Percentiles rank a stretch among this genome's conserved stretches.
These are phyloP conservation scores for Lycium barbarum DNA, from an alignment of 257 asterid genomes.

Conservation along the genomic window DNA sequence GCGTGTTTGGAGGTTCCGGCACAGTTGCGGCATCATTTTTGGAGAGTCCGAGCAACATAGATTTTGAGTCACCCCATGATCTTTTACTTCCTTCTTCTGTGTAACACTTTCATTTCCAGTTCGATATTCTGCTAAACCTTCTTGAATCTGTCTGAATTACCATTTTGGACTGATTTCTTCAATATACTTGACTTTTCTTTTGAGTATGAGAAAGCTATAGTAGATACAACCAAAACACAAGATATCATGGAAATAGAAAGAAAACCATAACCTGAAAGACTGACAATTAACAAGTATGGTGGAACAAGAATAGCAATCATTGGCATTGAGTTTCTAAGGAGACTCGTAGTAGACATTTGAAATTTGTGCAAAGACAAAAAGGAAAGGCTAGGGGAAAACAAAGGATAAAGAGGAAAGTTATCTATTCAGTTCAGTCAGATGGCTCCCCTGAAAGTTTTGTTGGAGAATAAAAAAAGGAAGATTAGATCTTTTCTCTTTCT, in stretches of 20 bases:
- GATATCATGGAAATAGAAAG: slow-evolving; percentile 39
- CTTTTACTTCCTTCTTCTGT: too few relatives aligned
- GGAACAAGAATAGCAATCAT: slow-evolving; percentile 49
- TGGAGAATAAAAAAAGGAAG: background rate
- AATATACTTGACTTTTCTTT: slow-evolving; percentile 31
- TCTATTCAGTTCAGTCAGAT: slow-evolving; percentile 8
- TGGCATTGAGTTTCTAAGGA: slow-evolving; percentile 44
- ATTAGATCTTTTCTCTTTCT: too few relatives aligned
- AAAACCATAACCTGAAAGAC: slow-evolving; percentile 34
- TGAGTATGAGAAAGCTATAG: slow-evolving; percentile 39
- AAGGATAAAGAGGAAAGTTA: slow-evolving; percentile 1
- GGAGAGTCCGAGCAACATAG: too few relatives aligned
- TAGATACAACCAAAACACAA: slow-evolving; percentile 41
- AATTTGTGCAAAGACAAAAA: background rate
- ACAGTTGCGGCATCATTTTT: too few relatives aligned
- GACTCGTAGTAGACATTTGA: slow-evolving; percentile 45
- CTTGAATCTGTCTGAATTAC: too few relatives aligned
- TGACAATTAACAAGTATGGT: slow-evolving; percentile 35
- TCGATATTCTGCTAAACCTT: background rate
- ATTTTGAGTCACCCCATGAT: too few relatives aligned
- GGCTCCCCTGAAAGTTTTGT: background rate
- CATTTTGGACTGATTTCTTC: slow-evolving; percentile 27
- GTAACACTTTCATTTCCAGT: too few relatives aligned
- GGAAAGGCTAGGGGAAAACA: background rate
- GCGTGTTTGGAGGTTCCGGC: too few relatives aligned